phyloP scores from a whole-genome alignment of 2,329 filamentous ascomycete species.

The Fusarium anguioides region DNA sequence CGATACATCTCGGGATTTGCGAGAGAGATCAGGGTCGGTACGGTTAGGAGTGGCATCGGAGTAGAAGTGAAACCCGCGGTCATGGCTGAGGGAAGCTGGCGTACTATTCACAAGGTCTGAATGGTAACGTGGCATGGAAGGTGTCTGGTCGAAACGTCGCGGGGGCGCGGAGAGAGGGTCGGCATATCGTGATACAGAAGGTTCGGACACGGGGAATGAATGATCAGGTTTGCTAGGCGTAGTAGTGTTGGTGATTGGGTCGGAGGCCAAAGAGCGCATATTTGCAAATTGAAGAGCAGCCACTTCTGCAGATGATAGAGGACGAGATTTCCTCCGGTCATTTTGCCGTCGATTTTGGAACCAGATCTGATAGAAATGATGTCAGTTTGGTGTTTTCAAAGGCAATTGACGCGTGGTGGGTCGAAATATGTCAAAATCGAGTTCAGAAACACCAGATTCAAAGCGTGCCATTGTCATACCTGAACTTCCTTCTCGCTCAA shows the following conservation, averaged over 20 bases:
- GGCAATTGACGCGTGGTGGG: slow-evolving; percentile 24
- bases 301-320: slow-evolving; percentile 81
- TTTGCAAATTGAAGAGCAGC: slow-evolving; percentile 68
- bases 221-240: slow-evolving; percentile 45
- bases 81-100: slow-evolving; percentile 37
- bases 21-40: slow-evolving; percentile 44
- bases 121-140: slow-evolving; percentile 42
- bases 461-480: slow-evolving; percentile 64
- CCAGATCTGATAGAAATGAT: slow-evolving; percentile 78
- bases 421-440: neutral
- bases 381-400: slow-evolving; percentile 31
- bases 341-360: slow-evolving; percentile 97
- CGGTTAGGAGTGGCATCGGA: slow-evolving; percentile 43
- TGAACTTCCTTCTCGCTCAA: slow-evolving; percentile 97
- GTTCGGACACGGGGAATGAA: slow-evolving; percentile 45
- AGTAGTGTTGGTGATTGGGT: slow-evolving; percentile 50
- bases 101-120: slow-evolving; percentile 44
- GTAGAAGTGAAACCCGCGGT: slow-evolving; percentile 29
- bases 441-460: neutral
- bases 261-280: slow-evolving; percentile 63
- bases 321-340: slow-evolving; percentile 87
- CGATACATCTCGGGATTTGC: slow-evolving; percentile 44
- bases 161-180: slow-evolving; percentile 43
- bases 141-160: slow-evolving; percentile 41
- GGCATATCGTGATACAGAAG: slow-evolving; percentile 40